phyloP scores from a whole-genome alignment of 805 yeast genomes.

The Candida alai region DNA sequence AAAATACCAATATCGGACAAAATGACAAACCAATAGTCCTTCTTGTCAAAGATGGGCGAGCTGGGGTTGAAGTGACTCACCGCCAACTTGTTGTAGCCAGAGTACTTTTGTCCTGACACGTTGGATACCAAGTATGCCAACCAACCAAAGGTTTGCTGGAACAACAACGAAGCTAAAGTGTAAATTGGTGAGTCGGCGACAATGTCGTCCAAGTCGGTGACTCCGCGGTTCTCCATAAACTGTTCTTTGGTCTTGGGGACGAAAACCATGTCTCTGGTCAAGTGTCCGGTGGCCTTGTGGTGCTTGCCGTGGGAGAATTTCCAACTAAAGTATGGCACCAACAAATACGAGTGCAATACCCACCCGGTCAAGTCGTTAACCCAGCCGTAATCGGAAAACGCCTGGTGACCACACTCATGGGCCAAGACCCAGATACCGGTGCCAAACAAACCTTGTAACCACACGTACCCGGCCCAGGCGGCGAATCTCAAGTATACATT shows the following conservation, averaged over 20 bases:
- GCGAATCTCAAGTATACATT: conserved; percentile 42
- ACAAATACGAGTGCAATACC: conserved; percentile 71
- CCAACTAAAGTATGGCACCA: conserved; percentile 90
- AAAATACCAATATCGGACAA: conserved; percentile 71
- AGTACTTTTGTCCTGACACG: conserved; percentile 71
- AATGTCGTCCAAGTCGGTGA: conserved; percentile 46
- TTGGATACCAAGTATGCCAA: conserved; percentile 59
- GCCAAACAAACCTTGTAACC: conserved; percentile 59
- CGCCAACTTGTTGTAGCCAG: conserved; percentile 40
- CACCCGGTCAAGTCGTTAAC: conserved; percentile 81
- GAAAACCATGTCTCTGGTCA: conserved; percentile 80
- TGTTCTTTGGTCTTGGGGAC: conserved; percentile 67
- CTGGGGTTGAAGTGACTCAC: conserved; percentile 69
- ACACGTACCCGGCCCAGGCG: conserved; percentile 56
- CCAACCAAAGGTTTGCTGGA: conserved; percentile 82
- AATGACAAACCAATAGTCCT: conserved; percentile 68
- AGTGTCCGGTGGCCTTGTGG: conserved; percentile 86
- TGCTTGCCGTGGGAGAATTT: conserved; percentile 80
- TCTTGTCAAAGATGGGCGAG: conserved; percentile 70
- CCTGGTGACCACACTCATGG: conserved; percentile 90
- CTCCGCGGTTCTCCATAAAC: conserved; percentile 39
- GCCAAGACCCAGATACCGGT: conserved; percentile 85
- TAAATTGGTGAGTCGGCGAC: conserved; percentile 73
- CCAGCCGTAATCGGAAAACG: conserved; percentile 68
- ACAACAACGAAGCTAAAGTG: conserved; percentile 51